These are phyloP conservation scores for Solanum verrucosum DNA, from an alignment of 257 asterid species.

Conservation along the genomic window DNA sequence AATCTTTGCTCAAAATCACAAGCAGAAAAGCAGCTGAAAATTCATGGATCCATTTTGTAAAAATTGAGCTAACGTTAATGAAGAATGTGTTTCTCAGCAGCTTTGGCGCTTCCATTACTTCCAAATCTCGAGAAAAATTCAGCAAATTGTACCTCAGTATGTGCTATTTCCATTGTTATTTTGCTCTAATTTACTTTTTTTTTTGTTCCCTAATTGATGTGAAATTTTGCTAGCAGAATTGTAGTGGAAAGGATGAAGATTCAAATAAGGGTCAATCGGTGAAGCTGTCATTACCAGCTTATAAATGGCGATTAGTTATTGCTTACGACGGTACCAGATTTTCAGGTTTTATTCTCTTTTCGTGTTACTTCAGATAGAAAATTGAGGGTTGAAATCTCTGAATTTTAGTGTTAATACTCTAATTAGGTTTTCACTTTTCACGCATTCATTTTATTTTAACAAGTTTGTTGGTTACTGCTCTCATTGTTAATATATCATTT, in stretches of 20 bases:
- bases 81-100: background rate
- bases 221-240: conserved; percentile 15
- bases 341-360: conserved; percentile 49
- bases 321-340: conserved; percentile 78
- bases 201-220: background rate
- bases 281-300: conserved; percentile 19
- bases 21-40: background rate
- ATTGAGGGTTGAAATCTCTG: background rate
- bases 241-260: conserved; percentile 13
- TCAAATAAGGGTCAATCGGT: conserved; percentile 3
- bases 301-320: conserved; percentile 75
- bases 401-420: background rate
- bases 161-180: background rate
- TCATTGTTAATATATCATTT: background rate
- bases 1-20: background rate
- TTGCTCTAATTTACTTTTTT: background rate
- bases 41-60: background rate
- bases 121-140: background rate
- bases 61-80: background rate
- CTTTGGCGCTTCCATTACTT: conserved; percentile 4
- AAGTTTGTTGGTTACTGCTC: background rate
- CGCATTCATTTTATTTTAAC: background rate
- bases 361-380: background rate
- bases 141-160: background rate
- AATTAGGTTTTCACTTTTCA: background rate